Percentiles rank a stretch among this genome's conserved stretches.
phyloP scores from a whole-genome alignment of 139 green algal species.

The Coelastrella sp. region DNA sequence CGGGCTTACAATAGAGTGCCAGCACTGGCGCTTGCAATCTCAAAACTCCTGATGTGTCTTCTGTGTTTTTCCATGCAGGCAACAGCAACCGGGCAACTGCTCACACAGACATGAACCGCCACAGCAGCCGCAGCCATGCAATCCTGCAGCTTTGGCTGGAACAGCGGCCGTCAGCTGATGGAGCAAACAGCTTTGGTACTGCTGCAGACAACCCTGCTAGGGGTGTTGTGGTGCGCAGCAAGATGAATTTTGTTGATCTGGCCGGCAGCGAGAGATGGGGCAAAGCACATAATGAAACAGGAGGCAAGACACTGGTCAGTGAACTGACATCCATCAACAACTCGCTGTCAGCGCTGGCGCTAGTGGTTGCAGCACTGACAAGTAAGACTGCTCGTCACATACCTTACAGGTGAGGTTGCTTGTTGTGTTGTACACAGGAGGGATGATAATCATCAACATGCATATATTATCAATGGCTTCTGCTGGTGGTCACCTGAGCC shows the following conservation, averaged over 20 bases:
- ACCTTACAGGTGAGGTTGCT: slow-evolving; percentile 62
- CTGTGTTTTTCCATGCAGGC: slow-evolving; percentile 35
- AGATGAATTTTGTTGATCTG: slow-evolving; percentile 96
- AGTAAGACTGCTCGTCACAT: slow-evolving; percentile 57
- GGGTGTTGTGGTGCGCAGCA: slow-evolving; percentile 62
- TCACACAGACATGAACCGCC: slow-evolving; percentile 74
- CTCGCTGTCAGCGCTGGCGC: slow-evolving; percentile 65
- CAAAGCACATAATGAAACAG: slow-evolving; percentile 49
- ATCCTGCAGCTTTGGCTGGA: slow-evolving; percentile 70
- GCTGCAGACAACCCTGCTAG: background rate
- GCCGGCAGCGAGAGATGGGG: slow-evolving; percentile 79
- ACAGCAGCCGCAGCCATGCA: slow-evolving; percentile 68
- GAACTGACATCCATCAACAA: slow-evolving; percentile 79
- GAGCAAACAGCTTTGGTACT: slow-evolving; percentile 26
- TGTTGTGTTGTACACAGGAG: background rate
- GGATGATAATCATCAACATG: no score
- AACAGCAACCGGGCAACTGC: slow-evolving; percentile 55
- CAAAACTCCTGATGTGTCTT: background rate
- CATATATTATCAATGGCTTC: no score
- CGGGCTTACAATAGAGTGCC: no score
- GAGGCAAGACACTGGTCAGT: slow-evolving; percentile 58
- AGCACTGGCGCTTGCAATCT: no score
- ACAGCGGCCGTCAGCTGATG: slow-evolving; percentile 18
- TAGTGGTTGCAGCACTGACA: slow-evolving; percentile 70
- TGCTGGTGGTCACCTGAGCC: background rate